Percentiles rank a stretch among this genome's conserved stretches.
phyloP scores from a whole-genome alignment of 306 rosid species.

The Adenanthera pavonina region DNA sequence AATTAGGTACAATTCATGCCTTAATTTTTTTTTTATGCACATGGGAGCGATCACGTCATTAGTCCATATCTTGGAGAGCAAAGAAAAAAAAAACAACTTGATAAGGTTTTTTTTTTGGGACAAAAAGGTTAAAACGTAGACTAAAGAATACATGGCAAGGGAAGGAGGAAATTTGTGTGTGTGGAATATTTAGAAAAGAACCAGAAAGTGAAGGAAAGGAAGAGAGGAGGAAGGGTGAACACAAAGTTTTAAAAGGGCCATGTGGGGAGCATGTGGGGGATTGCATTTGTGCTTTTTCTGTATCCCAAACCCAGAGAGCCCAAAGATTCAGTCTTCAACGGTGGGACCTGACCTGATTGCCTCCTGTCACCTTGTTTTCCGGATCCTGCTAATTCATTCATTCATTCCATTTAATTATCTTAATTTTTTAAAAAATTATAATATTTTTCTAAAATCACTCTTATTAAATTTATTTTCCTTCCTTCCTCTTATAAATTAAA shows the following conservation, averaged over 20 bases:
- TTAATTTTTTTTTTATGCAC: too few species aligned
- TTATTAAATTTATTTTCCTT: too few species aligned
- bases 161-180: background rate
- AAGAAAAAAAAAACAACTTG: background rate
- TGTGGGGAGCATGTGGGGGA: constrained; percentile 81
- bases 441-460: too few species aligned
- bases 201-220: background rate
- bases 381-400: constrained; percentile 64
- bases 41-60: too few species aligned
- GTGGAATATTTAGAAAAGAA: background rate
- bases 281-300: background rate
- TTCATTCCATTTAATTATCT: background rate
- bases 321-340: background rate
- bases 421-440: background rate
- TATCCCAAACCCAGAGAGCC: constrained; percentile 12
- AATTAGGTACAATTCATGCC: too few species aligned
- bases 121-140: constrained; percentile 21
- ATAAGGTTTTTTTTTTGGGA: too few species aligned
- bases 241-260: constrained; percentile 51
- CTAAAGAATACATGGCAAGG: constrained; percentile 12
- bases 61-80: background rate
- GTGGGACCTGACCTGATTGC: constrained; percentile 64
- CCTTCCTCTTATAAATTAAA: too few species aligned
- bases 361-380: constrained; percentile 60
- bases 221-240: background rate